A percentile compares a stretch with the other conserved stretches of the same genome.
These are phyloP conservation scores for Cutaneotrichosporon daszewskae DNA, from an alignment of 1,284 basidiomycete genomes.

Conservation along the genomic window DNA sequence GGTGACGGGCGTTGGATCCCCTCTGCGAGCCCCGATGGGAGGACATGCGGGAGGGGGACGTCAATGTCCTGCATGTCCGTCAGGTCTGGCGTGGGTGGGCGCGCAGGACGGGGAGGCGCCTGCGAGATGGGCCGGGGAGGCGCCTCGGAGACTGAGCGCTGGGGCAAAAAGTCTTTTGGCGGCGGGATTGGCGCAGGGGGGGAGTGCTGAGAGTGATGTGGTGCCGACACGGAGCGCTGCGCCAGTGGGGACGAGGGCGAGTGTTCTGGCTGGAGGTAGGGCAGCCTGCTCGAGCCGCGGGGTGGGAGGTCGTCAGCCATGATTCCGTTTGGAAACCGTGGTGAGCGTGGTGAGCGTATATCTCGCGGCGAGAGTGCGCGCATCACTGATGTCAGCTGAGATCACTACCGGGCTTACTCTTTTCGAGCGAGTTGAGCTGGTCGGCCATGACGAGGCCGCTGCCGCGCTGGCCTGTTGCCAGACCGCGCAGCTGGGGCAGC, in stretches of 20 bases:
- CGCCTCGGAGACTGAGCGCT: neutral
- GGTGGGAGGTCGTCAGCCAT: conserved; percentile 6
- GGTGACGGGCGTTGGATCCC: no score
- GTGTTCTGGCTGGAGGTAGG: conserved; percentile 11
- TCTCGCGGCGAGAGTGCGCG: conserved; percentile 42
- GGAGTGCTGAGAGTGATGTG: neutral
- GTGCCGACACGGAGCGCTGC: neutral
- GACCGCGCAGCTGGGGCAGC: neutral
- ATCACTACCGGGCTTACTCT: conserved; percentile 8
- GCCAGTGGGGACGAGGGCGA: neutral
- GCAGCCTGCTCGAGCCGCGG: conserved; percentile 7
- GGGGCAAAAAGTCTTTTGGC: neutral
- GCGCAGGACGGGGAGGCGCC: conserved; percentile 8
- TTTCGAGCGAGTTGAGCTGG: conserved; percentile 43
- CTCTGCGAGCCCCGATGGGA: no score
- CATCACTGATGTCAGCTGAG: conserved; percentile 29
- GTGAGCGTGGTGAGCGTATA: conserved; percentile 12
- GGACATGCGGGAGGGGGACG: no score
- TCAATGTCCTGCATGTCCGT: no score
- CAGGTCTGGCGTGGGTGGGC: conserved; percentile 17
- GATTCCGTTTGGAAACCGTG: neutral
- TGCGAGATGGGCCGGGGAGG: neutral
- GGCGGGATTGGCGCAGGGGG: conserved; percentile 1
- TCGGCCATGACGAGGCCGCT: conserved; percentile 45
- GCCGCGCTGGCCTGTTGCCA: conserved; percentile 31